Evolutionary conservation across 164 flowering plant species (phyloP), one percentile per base, ranked within the genome.

Genomic region (Vitis rupestris): DNA sequence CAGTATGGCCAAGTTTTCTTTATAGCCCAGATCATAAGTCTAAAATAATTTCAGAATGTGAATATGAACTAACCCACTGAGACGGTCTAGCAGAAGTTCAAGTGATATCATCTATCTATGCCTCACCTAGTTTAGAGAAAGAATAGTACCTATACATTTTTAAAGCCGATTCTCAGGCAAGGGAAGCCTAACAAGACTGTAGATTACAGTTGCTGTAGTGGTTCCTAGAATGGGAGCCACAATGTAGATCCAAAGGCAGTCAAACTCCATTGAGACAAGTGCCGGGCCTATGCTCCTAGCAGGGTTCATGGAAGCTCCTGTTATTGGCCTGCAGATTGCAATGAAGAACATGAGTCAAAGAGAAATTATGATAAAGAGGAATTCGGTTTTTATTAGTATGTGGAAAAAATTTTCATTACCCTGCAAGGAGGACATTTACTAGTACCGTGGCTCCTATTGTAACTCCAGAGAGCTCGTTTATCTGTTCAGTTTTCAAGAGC

Each of bases 251-350:
- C 81, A 75, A 14, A 78, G 59, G 29, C n/a, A 10, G 7, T 50
- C 4, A 9, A 8, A 69, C 10, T 50, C 64, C 13, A 68, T 62
- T 10, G 75, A 17, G 13, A 68, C 78, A 50, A 71, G 30, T 10
- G 81, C 81, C 14, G 78, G 75, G 50, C 75, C 75, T 44, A 78
- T 30, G 59, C 81, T 78, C 56, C 78, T 71, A 31, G 81, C 81
- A 52, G 81, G 81, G 58, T 78, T 75, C 76, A 79, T 68, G 1
- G 78, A 71, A 66, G 82, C 79, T 63, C 82, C 76, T 1, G 74
- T 73, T 16, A 72, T 73, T 9, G 66, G 68, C 72, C 77, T 73
- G 74, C 78, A 61, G 17, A 59, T 50, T 27, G 8, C 55, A 47
- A 27, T 12, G 0, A 0, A 37, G 10, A 31, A 50, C 27, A 29